Base-by-base conservation (phyloP, 768 basidiomycete genomes). In the Fistulinella prunicolor region DNA sequence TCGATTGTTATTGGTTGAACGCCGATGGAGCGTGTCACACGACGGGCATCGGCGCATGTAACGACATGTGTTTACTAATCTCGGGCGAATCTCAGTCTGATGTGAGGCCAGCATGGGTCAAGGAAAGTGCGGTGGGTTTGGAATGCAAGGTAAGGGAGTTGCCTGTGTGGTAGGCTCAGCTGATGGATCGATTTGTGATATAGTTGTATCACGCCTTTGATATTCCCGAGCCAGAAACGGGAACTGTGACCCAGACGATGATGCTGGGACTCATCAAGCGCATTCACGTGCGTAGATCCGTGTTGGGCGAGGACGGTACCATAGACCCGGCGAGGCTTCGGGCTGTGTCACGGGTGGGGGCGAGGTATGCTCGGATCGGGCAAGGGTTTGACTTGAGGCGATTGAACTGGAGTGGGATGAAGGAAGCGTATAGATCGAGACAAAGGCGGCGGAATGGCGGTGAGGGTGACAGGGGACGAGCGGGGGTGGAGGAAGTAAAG, bases 101-200 rank as follows among this genome's bases (percentile, higher is more conserved):
- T 36, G 76, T 83, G 21, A 74, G 73, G 54, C 79, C 80, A 13
- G 64, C 78, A 16, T 69, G 77, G 51, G 81, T 83, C 17, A 69
- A 67, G 54, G 81, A 83, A 61, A 82, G 81, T 59, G 74, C 78
- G 13, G 71, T 82, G 26, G 73, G 74, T 45, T 67, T 85, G 55
- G 84, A 84, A 68, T 84, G 84, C 68, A 73, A 78, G 71, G 80
- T 80, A 59, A 34, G 71, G 34, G 68, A 73, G 58, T 59, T 36
- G 38, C 23, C 16, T 14, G 14, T 32, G 32, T 48, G 46, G 30
- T 34, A 13, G 10, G 20, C 8, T 23, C 14, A 29, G 42, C 36
- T 52, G 37, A 59, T 66, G 48, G 14, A 42, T 44, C 51, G 71
- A 46, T 44, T 39, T 38, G 32, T 43, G 51, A 56, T 43, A 47